Evolutionary conservation across 805 yeast genomes (phyloP).

Genomic region (Candida oleophila): DNA sequence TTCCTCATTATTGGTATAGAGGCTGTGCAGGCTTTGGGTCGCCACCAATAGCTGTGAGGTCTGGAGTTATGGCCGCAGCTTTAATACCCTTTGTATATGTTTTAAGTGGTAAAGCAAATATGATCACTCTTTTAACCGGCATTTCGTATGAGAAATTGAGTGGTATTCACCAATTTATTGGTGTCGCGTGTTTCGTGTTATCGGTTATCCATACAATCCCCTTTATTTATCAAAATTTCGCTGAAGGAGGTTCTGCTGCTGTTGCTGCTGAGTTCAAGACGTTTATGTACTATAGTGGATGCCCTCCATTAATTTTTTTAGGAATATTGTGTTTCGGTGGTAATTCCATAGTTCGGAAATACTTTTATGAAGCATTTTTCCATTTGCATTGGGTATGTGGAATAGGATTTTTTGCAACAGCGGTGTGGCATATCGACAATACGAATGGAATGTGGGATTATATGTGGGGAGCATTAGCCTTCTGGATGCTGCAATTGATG

Average conservation of each 20-base stretch:
- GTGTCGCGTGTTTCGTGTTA: constrained; percentile 41
- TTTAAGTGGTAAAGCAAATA: constrained; percentile 52
- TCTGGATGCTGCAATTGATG: constrained; percentile 49
- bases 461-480: constrained; percentile 49
- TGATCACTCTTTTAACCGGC: constrained; percentile 50
- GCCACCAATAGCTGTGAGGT: constrained; percentile 54
- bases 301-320: constrained; percentile 48
- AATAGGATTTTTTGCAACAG: constrained; percentile 44
- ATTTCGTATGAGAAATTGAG: constrained; percentile 57
- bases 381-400: constrained; percentile 56
- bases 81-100: constrained; percentile 50
- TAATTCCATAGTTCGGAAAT: constrained; percentile 37
- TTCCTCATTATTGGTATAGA: constrained; percentile 52
- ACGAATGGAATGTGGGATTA: constrained; percentile 31
- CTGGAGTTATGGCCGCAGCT: constrained; percentile 52
- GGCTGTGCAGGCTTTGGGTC: constrained; percentile 55
- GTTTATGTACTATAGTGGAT: constrained; percentile 33
- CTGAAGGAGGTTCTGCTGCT: constrained; percentile 48
- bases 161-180: constrained; percentile 49
- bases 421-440: constrained; percentile 44
- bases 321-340: constrained; percentile 44
- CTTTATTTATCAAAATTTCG: constrained; percentile 41
- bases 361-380: constrained; percentile 48
- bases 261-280: constrained; percentile 11
- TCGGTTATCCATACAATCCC: constrained; percentile 52